phyloP scores from a whole-genome alignment of 192 early-diverging fungal genomes.

The Pilaira anomala region DNA sequence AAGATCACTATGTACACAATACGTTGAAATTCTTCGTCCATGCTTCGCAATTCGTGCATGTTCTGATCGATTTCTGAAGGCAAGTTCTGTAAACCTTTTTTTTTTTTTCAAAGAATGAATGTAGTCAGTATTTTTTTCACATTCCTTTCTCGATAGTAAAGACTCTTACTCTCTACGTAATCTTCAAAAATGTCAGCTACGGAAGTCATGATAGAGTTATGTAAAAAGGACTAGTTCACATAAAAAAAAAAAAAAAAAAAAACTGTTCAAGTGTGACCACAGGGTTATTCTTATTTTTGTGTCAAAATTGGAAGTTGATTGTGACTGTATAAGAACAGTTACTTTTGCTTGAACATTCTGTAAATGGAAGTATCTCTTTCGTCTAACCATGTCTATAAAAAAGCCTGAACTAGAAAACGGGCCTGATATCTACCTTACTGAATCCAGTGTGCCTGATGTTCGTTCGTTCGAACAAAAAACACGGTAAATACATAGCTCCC shows the following conservation, averaged over 20 bases:
- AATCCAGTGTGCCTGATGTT: slow-evolving; percentile 45
- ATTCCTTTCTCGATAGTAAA: background rate
- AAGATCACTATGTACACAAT: slow-evolving; percentile 18
- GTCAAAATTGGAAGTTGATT: no score
- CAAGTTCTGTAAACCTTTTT: slow-evolving; percentile 48
- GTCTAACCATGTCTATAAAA: background rate
- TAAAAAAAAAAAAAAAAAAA: no score
- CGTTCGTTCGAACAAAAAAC: slow-evolving; percentile 43
- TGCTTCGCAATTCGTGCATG: slow-evolving; percentile 45
- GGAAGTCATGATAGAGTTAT: slow-evolving; percentile 33
- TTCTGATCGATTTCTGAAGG: slow-evolving; percentile 54
- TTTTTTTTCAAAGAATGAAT: background rate
- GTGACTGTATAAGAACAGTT: no score
- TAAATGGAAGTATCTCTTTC: no score
- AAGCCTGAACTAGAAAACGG: slow-evolving; percentile 18
- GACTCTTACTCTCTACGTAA: slow-evolving; percentile 52
- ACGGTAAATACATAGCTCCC: slow-evolving; percentile 38
- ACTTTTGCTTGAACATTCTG: no score
- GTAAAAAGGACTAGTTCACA: no score
- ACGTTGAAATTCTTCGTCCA: slow-evolving; percentile 38
- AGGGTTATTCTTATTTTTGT: no score
- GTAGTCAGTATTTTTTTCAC: no score
- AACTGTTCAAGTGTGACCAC: no score
- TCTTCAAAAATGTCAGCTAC: slow-evolving; percentile 51
- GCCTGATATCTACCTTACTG: slow-evolving; percentile 42